Evolutionary conservation across 1,284 basidiomycete genomes (phyloP).

Genomic region (Sporisorium sorghi): DNA sequence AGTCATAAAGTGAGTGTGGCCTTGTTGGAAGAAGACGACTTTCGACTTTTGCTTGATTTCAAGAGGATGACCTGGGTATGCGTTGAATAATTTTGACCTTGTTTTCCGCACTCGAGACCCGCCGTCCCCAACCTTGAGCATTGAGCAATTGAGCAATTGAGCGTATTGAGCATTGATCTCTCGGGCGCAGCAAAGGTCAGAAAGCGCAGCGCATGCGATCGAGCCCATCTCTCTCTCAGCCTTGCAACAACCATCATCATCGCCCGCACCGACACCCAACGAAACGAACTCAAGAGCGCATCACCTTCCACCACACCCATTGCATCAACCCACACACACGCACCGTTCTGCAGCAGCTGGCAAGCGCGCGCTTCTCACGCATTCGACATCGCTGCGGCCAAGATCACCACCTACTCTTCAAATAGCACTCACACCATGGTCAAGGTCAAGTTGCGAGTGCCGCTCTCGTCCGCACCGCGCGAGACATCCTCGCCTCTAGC

Average conservation of each 20-base stretch:
- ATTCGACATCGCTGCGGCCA: neutral
- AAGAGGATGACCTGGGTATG: too few species aligned
- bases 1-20: too few species aligned
- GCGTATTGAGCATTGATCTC: neutral
- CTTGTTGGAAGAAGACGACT: neutral
- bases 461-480: constrained; percentile 48
- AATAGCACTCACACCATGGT: constrained; percentile 17
- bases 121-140: too few species aligned
- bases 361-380: neutral
- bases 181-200: neutral
- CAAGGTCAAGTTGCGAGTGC: constrained; percentile 53
- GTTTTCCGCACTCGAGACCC: too few species aligned
- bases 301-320: neutral
- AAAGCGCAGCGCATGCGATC: neutral
- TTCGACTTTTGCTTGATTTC: too few species aligned
- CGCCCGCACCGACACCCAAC: neutral
- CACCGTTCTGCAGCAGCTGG: neutral
- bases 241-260: neutral
- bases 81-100: too few species aligned
- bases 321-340: neutral
- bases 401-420: neutral
- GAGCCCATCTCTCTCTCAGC: neutral
- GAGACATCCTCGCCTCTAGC: constrained; percentile 46
- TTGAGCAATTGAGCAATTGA: too few species aligned
- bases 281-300: neutral